Percentiles rank a stretch among this genome's conserved stretches.
Conservation (phyloP, 768 basidiomycete genomes). For the Lyophyllum decastes region DNA sequence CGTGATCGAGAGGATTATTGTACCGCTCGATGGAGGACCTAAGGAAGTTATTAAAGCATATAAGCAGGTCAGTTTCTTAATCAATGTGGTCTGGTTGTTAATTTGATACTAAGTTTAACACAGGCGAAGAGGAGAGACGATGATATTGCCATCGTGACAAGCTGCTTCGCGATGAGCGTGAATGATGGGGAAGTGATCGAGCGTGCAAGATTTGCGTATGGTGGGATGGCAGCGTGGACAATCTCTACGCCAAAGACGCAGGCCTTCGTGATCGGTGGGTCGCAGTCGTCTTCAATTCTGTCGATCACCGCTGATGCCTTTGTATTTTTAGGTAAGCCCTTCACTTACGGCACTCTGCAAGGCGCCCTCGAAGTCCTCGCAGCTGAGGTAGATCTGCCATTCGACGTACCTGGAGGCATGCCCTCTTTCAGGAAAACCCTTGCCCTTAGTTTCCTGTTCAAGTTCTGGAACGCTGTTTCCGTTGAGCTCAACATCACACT, state of each 20-base stretch:
- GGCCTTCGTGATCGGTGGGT: conserved; percentile 9
- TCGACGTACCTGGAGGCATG: conserved; percentile 17
- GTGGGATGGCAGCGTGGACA: conserved; percentile 18
- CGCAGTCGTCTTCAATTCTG: not conserved
- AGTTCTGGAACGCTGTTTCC: conserved; percentile 18
- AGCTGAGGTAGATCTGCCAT: conserved; percentile 13
- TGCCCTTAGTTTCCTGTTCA: conserved; percentile 18
- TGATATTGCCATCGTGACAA: conserved; percentile 16
- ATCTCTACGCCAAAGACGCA: conserved; percentile 15
- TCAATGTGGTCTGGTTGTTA: not conserved
- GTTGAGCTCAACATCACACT: conserved; percentile 11
- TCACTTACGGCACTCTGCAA: conserved; percentile 11
- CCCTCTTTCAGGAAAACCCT: conserved; percentile 17
- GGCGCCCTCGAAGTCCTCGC: conserved; percentile 7
- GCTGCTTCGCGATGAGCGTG: conserved; percentile 14
- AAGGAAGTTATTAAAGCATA: conserved; percentile 17
- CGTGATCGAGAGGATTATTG: conserved; percentile 15
- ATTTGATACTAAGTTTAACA: not conserved
- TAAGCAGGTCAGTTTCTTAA: conserved; percentile 11
- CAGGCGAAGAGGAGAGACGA: conserved; percentile 18
- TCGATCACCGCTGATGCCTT: not conserved
- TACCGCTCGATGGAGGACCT: conserved; percentile 15
- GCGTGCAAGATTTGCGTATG: conserved; percentile 16
- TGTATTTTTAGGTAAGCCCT: conserved; percentile 2
- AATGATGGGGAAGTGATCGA: conserved; percentile 6